Evolutionary conservation across 257 asterid species (phyloP).

Genomic region (Coffea eugenioides): DNA sequence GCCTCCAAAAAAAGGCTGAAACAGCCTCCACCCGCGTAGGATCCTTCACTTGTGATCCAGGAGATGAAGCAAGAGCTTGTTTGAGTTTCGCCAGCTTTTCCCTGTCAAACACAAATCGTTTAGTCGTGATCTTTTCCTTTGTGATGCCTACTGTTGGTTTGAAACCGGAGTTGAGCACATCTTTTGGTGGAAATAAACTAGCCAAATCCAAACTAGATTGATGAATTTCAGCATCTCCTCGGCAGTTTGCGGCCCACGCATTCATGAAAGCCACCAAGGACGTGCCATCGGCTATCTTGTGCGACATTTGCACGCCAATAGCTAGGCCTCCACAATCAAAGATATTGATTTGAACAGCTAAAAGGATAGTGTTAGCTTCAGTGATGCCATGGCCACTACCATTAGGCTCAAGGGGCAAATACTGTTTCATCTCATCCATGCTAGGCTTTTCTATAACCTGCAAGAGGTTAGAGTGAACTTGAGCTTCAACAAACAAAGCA

Average conservation of each 20-base stretch:
- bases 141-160: slow-evolving; percentile 13
- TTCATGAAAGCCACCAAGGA: slow-evolving; percentile 36
- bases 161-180: slow-evolving; percentile 22
- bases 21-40: slow-evolving; percentile 56
- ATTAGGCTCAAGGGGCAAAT: background rate
- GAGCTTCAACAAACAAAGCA: slow-evolving; percentile 27
- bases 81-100: slow-evolving; percentile 28
- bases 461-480: slow-evolving; percentile 14
- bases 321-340: slow-evolving; percentile 39
- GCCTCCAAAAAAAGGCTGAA: slow-evolving; percentile 40
- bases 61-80: background rate
- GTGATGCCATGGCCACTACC: background rate
- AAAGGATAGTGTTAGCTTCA: background rate
- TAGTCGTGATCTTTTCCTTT: slow-evolving; percentile 22
- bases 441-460: slow-evolving; percentile 6
- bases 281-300: slow-evolving; percentile 33
- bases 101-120: slow-evolving; percentile 33
- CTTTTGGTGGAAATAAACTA: slow-evolving; percentile 24
- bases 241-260: slow-evolving; percentile 35
- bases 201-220: slow-evolving; percentile 20
- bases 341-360: slow-evolving; percentile 23
- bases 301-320: slow-evolving; percentile 32
- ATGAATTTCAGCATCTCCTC: background rate
- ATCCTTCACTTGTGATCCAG: slow-evolving; percentile 8
- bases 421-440: background rate